Evolutionary conservation across 495 filamentous ascomycete genomes (phyloP).

Genomic region (Podospora fimiseda): DNA sequence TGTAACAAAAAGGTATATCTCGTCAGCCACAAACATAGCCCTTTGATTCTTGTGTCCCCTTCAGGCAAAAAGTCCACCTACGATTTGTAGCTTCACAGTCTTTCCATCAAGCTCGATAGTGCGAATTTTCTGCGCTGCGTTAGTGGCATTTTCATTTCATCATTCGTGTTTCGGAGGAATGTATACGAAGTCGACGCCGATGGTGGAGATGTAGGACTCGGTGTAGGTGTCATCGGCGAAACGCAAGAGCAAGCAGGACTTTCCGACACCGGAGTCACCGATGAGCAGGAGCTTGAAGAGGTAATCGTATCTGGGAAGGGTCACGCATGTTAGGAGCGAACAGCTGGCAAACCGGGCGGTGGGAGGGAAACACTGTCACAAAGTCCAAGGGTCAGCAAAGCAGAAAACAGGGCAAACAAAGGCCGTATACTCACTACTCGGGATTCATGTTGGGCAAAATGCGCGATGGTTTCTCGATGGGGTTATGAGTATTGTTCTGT

Average conservation of each 20-base stretch:
- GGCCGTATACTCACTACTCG: constrained; percentile 67
- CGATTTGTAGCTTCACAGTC: constrained; percentile 99
- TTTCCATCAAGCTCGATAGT: constrained; percentile 99
- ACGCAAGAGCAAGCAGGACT: constrained; percentile 94
- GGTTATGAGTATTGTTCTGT: constrained; percentile 1
- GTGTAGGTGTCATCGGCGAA: constrained; percentile 99
- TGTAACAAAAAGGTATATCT: constrained; percentile 32
- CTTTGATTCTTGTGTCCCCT: background rate
- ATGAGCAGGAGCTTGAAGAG: constrained; percentile 99
- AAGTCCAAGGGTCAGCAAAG: constrained; percentile 16
- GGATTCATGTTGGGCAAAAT: constrained; percentile 71
- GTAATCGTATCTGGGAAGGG: constrained; percentile 99
- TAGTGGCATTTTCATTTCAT: constrained; percentile 22
- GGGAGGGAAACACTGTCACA: constrained; percentile 23
- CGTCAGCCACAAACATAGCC: constrained; percentile 6
- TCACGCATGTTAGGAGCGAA: constrained; percentile 9
- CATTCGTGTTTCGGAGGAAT: background rate
- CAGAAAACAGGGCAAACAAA: constrained; percentile 9
- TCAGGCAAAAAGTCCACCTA: constrained; percentile 42
- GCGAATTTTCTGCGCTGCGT: constrained; percentile 80
- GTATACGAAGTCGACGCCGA: constrained; percentile 97
- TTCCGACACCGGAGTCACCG: constrained; percentile 98
- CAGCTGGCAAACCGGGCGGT: constrained; percentile 7
- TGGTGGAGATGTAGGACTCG: constrained; percentile 99
- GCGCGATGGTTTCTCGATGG: constrained; percentile 1